Evolutionary conservation across 208 protist species (phyloP).

Genomic region (Leishmania braziliensis): DNA sequence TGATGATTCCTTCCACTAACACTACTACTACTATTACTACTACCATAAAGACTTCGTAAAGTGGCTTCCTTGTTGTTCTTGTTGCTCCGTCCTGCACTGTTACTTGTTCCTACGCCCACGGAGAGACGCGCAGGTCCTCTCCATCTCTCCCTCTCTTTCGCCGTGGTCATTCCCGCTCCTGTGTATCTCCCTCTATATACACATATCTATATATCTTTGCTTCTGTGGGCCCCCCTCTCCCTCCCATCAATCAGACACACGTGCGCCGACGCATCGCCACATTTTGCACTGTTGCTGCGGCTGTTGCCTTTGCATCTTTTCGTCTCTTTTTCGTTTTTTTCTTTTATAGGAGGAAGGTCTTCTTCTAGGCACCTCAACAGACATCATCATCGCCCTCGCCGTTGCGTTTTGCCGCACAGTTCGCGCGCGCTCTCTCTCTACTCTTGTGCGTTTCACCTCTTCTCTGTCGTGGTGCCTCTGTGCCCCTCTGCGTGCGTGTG

Average conservation of each 20-base stretch:
- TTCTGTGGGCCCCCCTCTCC: background rate
- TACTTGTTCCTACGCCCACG: background rate
- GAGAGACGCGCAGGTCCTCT: background rate
- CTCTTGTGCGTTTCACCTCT: background rate
- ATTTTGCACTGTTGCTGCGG: background rate
- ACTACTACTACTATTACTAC: background rate
- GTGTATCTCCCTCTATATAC: background rate
- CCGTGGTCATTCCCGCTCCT: background rate
- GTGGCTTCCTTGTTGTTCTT: background rate
- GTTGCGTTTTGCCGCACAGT: no score
- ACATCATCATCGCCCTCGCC: background rate
- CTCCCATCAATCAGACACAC: background rate
- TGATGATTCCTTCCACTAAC: background rate
- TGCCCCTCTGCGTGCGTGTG: background rate
- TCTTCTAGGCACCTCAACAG: background rate
- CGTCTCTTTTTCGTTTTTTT: conserved; percentile 5
- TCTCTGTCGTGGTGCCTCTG: background rate
- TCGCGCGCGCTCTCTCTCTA: no score
- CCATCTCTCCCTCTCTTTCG: background rate
- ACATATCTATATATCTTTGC: background rate
- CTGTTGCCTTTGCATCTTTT: no score
- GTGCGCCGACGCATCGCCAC: background rate
- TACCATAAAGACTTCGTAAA: background rate
- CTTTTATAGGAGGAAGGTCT: background rate
- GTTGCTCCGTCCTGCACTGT: background rate